Evolutionary conservation across 129 eudicot species (phyloP).

Genomic region (Tagetes erecta): DNA sequence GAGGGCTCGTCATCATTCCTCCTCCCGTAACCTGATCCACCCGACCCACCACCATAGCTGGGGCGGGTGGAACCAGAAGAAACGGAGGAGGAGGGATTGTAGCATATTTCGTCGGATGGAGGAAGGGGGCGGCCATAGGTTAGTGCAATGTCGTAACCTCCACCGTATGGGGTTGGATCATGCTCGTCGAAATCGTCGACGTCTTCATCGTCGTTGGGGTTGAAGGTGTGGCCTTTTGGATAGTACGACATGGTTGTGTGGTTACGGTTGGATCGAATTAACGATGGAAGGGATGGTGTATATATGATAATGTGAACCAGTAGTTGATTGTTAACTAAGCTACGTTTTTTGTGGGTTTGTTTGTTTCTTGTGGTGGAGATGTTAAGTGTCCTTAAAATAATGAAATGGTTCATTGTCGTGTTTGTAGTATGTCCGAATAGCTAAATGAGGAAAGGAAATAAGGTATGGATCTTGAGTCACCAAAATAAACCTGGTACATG

Average conservation of each 20-base stretch:
- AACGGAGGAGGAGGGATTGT: constrained; percentile 47
- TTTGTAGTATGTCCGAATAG: background rate
- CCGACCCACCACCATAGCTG: constrained; percentile 46
- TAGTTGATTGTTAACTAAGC: constrained; percentile 12
- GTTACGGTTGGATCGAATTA: background rate
- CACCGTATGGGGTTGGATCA: constrained; percentile 82
- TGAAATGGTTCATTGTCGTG: background rate
- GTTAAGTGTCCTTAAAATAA: background rate
- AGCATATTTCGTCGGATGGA: constrained; percentile 69
- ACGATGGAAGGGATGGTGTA: background rate
- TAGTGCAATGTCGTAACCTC: constrained; percentile 67
- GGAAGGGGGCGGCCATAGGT: constrained; percentile 77
- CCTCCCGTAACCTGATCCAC: constrained; percentile 32
- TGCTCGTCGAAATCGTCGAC: constrained; percentile 71
- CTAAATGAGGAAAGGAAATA: no score
- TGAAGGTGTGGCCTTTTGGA: constrained; percentile 56
- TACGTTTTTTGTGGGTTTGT: constrained; percentile 27
- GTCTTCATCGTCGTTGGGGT: constrained; percentile 45
- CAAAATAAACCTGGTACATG: no score
- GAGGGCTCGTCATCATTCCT: constrained; percentile 33
- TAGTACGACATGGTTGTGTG: constrained; percentile 62
- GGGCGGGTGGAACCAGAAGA: constrained; percentile 55
- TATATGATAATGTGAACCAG: constrained; percentile 13
- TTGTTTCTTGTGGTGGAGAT: constrained; percentile 12
- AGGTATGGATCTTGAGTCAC: no score